A percentile compares a stretch with the other conserved stretches of the same genome.
Conservation (phyloP, 495 filamentous ascomycete species). For the Penicillium angulare region DNA sequence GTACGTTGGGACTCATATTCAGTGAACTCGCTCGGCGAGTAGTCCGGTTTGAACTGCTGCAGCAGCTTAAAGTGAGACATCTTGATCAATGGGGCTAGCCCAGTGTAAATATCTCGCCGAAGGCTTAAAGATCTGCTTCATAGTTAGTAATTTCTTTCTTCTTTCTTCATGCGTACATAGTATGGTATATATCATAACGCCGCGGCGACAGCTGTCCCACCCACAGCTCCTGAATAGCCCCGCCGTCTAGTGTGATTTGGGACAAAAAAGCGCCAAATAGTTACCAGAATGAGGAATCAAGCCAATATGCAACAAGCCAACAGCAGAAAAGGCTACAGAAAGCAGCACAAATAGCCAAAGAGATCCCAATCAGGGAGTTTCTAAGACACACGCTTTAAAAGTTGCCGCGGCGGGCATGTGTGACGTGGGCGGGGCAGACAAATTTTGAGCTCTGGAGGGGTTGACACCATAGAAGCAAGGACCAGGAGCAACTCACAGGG, state of each 20-base stretch:
- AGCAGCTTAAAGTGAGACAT: slow-evolving; percentile 74
- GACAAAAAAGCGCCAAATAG: background rate
- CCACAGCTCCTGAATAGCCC: background rate
- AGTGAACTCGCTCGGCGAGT: slow-evolving; percentile 78
- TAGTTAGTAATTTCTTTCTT: slow-evolving; percentile 16
- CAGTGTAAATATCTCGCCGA: slow-evolving; percentile 22
- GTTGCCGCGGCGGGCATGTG: slow-evolving; percentile 8
- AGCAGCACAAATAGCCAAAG: slow-evolving; percentile 4
- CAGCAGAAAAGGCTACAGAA: background rate
- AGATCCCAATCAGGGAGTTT: background rate
- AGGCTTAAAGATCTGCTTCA: slow-evolving; percentile 18
- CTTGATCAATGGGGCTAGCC: slow-evolving; percentile 27
- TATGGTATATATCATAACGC: background rate
- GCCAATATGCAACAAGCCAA: slow-evolving; percentile 16
- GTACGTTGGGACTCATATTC: slow-evolving; percentile 86
- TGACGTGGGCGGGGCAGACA: slow-evolving; percentile 19
- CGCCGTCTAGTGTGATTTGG: background rate
- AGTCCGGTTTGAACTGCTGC: slow-evolving; percentile 83
- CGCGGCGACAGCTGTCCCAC: background rate
- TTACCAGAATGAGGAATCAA: background rate
- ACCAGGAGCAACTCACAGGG: slow-evolving; percentile 29
- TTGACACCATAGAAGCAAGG: background rate
- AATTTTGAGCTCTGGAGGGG: slow-evolving; percentile 14
- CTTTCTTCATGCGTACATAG: background rate
- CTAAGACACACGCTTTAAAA: slow-evolving; percentile 7